Evolutionary conservation across 2,329 filamentous ascomycete genomes (phyloP).

Genomic region (Aphanocladium album): DNA sequence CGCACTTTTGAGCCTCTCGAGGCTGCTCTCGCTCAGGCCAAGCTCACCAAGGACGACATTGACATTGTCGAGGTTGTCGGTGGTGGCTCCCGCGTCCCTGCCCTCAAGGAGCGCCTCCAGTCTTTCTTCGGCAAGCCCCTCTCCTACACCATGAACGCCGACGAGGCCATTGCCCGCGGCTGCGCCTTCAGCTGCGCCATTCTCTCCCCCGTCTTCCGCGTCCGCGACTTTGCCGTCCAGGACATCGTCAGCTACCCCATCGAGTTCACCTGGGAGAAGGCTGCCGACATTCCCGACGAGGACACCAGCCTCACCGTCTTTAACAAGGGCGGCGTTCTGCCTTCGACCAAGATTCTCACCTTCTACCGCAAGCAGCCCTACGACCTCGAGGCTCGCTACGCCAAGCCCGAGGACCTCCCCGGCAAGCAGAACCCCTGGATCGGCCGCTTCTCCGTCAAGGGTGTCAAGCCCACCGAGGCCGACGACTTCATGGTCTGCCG

Average conservation of each 20-base stretch:
- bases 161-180: conserved; percentile 92
- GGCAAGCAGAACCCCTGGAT: conserved; percentile 94
- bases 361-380: conserved; percentile 99
- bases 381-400: conserved; percentile 91
- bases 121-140: conserved; percentile 88
- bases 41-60: conserved; percentile 86
- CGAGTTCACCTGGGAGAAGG: conserved; percentile 99
- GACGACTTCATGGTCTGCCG: conserved; percentile 99
- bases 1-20: conserved; percentile 72
- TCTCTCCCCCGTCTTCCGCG: conserved; percentile 94
- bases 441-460: conserved; percentile 95
- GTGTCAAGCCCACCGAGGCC: conserved; percentile 86
- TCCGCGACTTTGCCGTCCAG: conserved; percentile 95
- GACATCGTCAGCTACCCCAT: conserved; percentile 98
- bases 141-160: conserved; percentile 96
- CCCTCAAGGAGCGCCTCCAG: conserved; percentile 85
- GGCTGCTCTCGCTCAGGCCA: conserved; percentile 89
- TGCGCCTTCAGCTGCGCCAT: conserved; percentile 98
- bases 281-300: conserved; percentile 95
- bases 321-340: conserved; percentile 93
- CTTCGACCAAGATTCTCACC: conserved; percentile 97
- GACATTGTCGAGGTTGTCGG: conserved; percentile 91
- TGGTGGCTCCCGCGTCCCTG: conserved; percentile 87
- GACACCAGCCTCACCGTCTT: conserved; percentile 97
- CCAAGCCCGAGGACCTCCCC: conserved; percentile 78